Conservation (phyloP, 164 flowering plant genomes). For the Dillenia turbinata region DNA sequence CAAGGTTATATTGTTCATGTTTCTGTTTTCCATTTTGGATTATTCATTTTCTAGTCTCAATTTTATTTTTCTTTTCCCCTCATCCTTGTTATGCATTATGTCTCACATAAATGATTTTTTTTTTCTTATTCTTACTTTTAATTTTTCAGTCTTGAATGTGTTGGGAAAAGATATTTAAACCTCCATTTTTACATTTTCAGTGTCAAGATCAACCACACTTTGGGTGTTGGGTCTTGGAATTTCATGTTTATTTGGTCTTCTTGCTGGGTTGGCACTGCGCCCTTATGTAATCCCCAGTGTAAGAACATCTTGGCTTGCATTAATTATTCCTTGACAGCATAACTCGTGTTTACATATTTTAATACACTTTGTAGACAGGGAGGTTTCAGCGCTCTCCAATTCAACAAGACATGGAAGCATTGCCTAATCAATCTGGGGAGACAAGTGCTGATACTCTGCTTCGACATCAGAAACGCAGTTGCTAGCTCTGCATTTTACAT, state of each 20-base stretch:
- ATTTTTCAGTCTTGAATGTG: no score
- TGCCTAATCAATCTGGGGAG: slow-evolving; percentile 71
- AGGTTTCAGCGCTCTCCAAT: slow-evolving; percentile 13
- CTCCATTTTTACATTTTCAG: slow-evolving; percentile 24
- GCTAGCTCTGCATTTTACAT: slow-evolving; percentile 40
- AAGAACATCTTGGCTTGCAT: slow-evolving; percentile 22
- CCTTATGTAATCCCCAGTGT: slow-evolving; percentile 49
- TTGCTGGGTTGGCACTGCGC: slow-evolving; percentile 40
- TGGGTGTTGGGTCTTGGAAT: slow-evolving; percentile 36
- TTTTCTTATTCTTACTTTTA: not conserved
- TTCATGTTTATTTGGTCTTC: slow-evolving; percentile 44
- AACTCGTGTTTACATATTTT: slow-evolving; percentile 9
- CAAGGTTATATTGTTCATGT: no score
- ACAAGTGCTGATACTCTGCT: slow-evolving; percentile 52
- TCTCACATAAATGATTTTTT: not conserved
- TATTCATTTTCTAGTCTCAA: no score
- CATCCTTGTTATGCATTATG: no score
- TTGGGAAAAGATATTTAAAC: no score
- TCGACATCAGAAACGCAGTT: slow-evolving; percentile 72
- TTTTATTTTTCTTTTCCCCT: no score
- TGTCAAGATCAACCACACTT: slow-evolving; percentile 24
- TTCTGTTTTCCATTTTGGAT: no score
- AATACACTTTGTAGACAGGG: slow-evolving; percentile 60
- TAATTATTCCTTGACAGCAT: not conserved
- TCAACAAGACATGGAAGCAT: slow-evolving; percentile 67